Evolutionary conservation across 345 rosid species (phyloP), one percentile per base, ranked within the genome.

Genomic region (Diplotaxis tenuifolia): DNA sequence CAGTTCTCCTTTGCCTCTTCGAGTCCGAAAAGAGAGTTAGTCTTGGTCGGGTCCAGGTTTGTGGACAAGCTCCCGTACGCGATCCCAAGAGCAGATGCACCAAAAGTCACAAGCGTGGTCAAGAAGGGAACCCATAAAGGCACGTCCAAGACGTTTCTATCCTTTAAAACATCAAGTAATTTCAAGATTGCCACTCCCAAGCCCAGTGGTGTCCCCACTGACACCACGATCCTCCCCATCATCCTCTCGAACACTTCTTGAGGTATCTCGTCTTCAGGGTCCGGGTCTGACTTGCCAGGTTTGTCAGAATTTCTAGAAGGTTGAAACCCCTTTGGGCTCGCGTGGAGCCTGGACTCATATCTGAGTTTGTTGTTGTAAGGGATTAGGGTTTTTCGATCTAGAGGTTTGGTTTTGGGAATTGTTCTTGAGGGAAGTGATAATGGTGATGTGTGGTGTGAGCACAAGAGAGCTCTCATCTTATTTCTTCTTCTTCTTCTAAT

Each of bases 51-150:
- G 77, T 93, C 92, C 86, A 86, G 76, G 71, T 93, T 89, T 2
- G 90, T 73, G 32, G 98, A 93, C 71, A 93, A 68, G 59, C 89
- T 74, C 16, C 98, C 97, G 19, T 90, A 93, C 20, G 93, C 96
- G 42, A 90, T 77, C 75, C 97, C 94, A 15, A 86, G 75, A 2
- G 87, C 71, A 18, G 97, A 89, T 3, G 88, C 64, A 15, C 90
- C 92, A 60, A 90, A 86, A 6, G 88, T 86, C 31, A 83, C 18
- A 49, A 93, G 76, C 45, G 84, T 72, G 1, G 93, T 82, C 63
- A 71, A 8, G 71, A 81, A 82, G 0, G 86, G 83, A 45, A 93
- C 64, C 95, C 98, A 90, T 28, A 78, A 18, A 0, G 95, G 98
- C 58, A 87, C 80, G 58, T 90, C 91, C 84, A 81, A 80, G 7